Base-by-base conservation (phyloP, 1,139 yeast genomes). In the Yamadazyma atlantica region DNA sequence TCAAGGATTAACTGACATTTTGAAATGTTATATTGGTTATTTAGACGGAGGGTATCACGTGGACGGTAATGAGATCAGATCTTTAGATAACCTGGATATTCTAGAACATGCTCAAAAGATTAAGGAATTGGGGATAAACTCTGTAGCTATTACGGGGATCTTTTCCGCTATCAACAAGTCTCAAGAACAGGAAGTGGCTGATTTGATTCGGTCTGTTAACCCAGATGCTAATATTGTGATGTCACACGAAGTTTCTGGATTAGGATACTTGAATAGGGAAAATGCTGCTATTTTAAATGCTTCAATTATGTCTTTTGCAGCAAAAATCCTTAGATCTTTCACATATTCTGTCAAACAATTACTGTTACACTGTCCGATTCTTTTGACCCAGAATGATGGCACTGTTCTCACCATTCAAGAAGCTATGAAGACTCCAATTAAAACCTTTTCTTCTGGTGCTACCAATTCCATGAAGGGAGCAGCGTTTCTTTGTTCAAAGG, bases 381-480 rank as follows among this genome's bases (percentile, higher is more conserved):
- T 66, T 14, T 45, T 68, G 35, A 68, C 73, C 6, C 73, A 69
- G 45, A 68, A 68, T 41, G 73, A 68, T 42, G 74, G 74, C 4
- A 69, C 74, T 4, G 63, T 69, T 2, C 44, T 68, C 18, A 50
- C 69, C 3, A 56, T 60, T 7, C 39, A 49, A n/a, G 69, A 60
- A 27, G 72, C 73, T 0, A 43, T 62, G 14, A 46, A 49, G 18
- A 43, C 58, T 1, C 74, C 75, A 8, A 66, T 68, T 26, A 50
- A 63, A 37, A 68, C 74, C 0, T 68, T 69, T 43, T 64, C 72
- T 4, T 67, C 73, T 4, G 74, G 74, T 24, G 68, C 74, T 0
- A 68, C 74, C 7, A 68, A 68, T 44, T 67, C 73, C 4, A 69
- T 68, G 75, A 52, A 73, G 46, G 75, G 74, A 23, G 75, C 74